These are phyloP conservation scores for Ganoderma multipileum DNA, from an alignment of 1,284 basidiomycete genomes.

Conservation along the genomic window DNA sequence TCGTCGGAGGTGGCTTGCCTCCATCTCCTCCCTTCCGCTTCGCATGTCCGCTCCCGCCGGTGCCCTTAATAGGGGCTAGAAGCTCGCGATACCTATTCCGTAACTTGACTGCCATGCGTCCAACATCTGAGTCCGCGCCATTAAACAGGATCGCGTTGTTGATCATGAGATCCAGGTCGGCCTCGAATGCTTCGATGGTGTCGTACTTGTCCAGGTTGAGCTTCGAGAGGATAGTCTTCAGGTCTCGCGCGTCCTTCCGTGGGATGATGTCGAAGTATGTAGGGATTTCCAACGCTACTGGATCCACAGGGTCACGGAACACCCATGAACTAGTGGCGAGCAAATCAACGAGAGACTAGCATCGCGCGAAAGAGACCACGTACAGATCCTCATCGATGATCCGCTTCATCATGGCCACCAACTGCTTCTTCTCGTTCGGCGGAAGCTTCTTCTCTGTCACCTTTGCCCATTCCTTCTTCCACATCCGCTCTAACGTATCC, in stretches of 20 bases:
- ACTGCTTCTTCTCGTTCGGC: conserved; percentile 81
- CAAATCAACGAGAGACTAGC: neutral
- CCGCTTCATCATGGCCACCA: conserved; percentile 77
- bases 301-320: conserved; percentile 89
- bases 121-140: conserved; percentile 79
- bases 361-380: conserved; percentile 39
- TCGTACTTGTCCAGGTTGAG: conserved; percentile 88
- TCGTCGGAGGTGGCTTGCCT: conserved; percentile 65
- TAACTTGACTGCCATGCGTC: conserved; percentile 59
- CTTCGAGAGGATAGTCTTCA: conserved; percentile 83
- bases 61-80: conserved; percentile 53
- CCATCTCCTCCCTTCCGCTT: conserved; percentile 76
- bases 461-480: conserved; percentile 90
- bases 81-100: conserved; percentile 61
- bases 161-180: conserved; percentile 87
- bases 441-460: conserved; percentile 77
- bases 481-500: conserved; percentile 75
- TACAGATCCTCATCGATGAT: conserved; percentile 78
- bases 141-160: conserved; percentile 89
- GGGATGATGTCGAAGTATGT: conserved; percentile 86
- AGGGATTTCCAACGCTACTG: conserved; percentile 78
- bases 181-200: conserved; percentile 76
- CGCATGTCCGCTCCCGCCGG: conserved; percentile 44
- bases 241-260: conserved; percentile 86
- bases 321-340: conserved; percentile 63